Evolutionary conservation across 495 filamentous ascomycete genomes (phyloP).

Genomic region (Delitschia confertaspora): DNA sequence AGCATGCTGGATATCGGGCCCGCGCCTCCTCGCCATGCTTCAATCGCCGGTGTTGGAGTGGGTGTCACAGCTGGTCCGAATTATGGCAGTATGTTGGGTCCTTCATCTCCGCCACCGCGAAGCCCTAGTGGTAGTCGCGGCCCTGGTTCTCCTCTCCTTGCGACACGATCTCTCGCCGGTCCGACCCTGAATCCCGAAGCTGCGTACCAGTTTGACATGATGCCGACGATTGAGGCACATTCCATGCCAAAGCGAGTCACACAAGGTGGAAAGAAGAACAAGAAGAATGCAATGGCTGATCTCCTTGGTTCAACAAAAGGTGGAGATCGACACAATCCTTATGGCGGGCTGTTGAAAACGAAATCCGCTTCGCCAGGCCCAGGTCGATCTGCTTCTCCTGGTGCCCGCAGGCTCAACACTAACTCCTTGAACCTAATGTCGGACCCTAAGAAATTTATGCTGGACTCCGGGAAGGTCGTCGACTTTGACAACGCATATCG

Average conservation of each 20-base stretch:
- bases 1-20: conserved; percentile 53
- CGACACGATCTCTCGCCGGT: conserved; percentile 14
- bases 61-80: conserved; percentile 7
- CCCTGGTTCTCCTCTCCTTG: conserved; percentile 16
- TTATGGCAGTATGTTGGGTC: conserved; percentile 26
- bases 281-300: conserved; percentile 32
- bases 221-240: conserved; percentile 29
- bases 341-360: conserved; percentile 36
- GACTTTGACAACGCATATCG: conserved; percentile 53
- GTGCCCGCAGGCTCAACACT: conserved; percentile 36
- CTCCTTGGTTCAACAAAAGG: conserved; percentile 28
- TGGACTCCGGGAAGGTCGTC: conserved; percentile 46
- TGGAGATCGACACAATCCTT: conserved; percentile 41
- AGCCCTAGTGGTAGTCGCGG: conserved; percentile 9
- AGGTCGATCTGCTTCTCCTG: conserved; percentile 53
- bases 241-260: conserved; percentile 32
- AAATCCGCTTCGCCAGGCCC: conserved; percentile 56
- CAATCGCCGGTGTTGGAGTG: conserved; percentile 34
- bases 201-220: conserved; percentile 32
- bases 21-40: conserved; percentile 36
- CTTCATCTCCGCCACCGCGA: conserved; percentile 7
- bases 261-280: conserved; percentile 31
- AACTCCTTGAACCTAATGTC: conserved; percentile 36
- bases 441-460: conserved; percentile 35
- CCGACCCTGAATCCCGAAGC: conserved; percentile 25